Percentiles rank a stretch among this genome's conserved stretches.
phyloP scores from a whole-genome alignment of 139 green algal genomes.

The Volvox africanus region DNA sequence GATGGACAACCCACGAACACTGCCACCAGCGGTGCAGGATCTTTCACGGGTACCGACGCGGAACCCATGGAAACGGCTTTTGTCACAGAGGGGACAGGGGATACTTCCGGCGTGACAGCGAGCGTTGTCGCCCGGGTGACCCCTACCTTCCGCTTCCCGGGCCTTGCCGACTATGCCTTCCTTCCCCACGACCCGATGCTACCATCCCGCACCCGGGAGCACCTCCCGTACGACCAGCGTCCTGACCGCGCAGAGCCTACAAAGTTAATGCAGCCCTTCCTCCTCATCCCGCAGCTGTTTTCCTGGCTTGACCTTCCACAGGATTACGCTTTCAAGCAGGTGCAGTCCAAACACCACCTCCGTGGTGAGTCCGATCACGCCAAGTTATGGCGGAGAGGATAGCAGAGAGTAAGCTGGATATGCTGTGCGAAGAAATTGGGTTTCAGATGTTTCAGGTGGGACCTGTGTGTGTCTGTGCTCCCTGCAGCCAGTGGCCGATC shows the following conservation, averaged over 20 bases:
- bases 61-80: background rate
- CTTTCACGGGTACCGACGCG: background rate
- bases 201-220: background rate
- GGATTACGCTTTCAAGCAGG: conserved; percentile 61
- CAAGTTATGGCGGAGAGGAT: too few species aligned
- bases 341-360: background rate
- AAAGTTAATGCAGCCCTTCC: conserved; percentile 38
- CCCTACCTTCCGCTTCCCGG: conserved; percentile 54
- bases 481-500: background rate
- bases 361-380: background rate
- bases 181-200: conserved; percentile 47
- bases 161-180: conserved; percentile 66
- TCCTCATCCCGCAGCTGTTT: conserved; percentile 65
- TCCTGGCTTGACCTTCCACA: conserved; percentile 60
- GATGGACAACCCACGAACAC: background rate
- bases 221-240: conserved; percentile 36
- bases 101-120: background rate
- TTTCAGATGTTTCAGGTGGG: too few species aligned
- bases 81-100: background rate
- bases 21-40: background rate
- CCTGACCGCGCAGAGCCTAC: conserved; percentile 51
- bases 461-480: background rate
- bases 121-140: conserved; percentile 20
- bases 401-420: too few species aligned
- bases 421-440: too few species aligned